Evolutionary conservation across 139 green algal genomes (phyloP).

Genomic region (Closterium sp.): DNA sequence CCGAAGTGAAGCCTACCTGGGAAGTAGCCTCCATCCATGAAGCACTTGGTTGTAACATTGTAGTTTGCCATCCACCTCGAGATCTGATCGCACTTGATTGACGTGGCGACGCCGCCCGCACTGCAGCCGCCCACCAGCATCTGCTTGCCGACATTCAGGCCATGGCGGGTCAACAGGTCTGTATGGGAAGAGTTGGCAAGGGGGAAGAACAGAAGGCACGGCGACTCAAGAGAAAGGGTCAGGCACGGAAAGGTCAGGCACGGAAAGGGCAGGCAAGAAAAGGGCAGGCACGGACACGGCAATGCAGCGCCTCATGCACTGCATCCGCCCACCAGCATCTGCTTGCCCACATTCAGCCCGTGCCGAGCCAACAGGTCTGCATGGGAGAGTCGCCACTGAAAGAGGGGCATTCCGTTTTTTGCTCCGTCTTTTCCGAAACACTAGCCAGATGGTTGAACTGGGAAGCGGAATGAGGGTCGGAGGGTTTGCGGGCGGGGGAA

Average conservation of each 20-base stretch:
- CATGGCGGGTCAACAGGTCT: background rate
- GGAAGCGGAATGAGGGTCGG: background rate
- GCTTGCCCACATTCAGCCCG: background rate
- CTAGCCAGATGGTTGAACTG: no score
- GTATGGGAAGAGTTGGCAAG: background rate
- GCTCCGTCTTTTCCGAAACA: no score
- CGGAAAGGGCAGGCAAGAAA: no score
- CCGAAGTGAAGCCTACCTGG: background rate
- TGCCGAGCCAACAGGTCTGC: background rate
- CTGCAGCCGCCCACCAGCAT: conserved; percentile 4
- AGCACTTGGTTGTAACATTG: background rate
- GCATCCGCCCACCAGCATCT: background rate
- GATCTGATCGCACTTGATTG: background rate
- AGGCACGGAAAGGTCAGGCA: no score
- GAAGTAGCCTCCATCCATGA: conserved; percentile 6
- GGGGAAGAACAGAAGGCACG: no score
- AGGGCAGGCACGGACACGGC: no score
- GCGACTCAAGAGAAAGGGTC: no score
- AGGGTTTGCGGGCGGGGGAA: no score
- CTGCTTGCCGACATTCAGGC: background rate
- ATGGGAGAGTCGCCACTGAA: no score
- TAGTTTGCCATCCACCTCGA: background rate
- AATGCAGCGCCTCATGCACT: background rate
- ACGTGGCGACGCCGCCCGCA: background rate
- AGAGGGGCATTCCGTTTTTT: no score